Evolutionary conservation across 1,139 yeast genomes (phyloP), one percentile per base, ranked within the genome.

Genomic region (Geotrichum australiense): DNA sequence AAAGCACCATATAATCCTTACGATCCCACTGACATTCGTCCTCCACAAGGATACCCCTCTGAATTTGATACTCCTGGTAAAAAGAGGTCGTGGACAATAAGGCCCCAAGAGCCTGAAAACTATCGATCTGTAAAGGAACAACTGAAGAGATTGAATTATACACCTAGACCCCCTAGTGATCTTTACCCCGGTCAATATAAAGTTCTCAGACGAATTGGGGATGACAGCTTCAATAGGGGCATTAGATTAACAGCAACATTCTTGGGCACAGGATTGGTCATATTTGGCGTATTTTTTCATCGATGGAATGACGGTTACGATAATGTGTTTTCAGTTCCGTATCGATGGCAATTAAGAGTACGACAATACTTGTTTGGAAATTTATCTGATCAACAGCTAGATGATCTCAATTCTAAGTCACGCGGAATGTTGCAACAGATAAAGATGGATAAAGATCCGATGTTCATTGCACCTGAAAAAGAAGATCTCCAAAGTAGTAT

Each of bases 231-330:
- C 50, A 73, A 77, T 48, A 64, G 68, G n/a, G 67, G 67, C n/a
- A 63, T 63, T 29, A 44, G 51, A 29, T 49, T 48, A 41, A 50
- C 60, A 3, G 50, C 58, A 3, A 43, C 47, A 23, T 30, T 51
- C 14, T 43, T 57, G 41, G 55, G 57, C n/a, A 47, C 50, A 5
- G 41, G 52, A 14, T 35, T 53, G 33, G 43, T 48, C 14, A 19
- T 45, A 21, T 47, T 74, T 2, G 80, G 78, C 29, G 73, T 80
- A 6, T 84, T 84, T 56, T 79, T 83, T 62, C 74, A 80, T 58
- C 68, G 89, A 43, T 84, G 94, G 94, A 83, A 85, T 56, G 93
- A 84, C 45, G 89, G 89, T 6, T 73, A 76, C 52, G 93, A 84
- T 49, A 80, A 83, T 53, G 77, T 82, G 3, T 78, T 84, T 61